phyloP scores from a whole-genome alignment of 1,284 basidiomycete species.

The Apiotrichum siamense region DNA sequence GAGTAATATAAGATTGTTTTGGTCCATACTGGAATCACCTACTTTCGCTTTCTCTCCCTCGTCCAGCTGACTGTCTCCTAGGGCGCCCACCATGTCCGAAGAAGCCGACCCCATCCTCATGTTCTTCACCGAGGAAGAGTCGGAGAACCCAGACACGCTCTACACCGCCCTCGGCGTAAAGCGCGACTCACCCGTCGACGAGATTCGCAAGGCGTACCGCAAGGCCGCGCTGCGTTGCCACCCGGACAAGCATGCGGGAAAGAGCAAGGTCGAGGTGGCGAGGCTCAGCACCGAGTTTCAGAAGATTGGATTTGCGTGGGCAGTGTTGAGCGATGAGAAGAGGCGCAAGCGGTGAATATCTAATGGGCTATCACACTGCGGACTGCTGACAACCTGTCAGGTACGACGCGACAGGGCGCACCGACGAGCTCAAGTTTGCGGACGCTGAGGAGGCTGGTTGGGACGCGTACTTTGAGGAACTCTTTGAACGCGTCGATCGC shows the following conservation, averaged over 20 bases:
- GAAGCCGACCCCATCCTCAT: conserved; percentile 64
- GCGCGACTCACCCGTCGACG: conserved; percentile 55
- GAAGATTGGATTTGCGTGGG: conserved; percentile 83
- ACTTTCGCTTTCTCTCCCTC: not conserved
- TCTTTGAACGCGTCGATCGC: conserved; percentile 79
- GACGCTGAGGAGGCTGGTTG: conserved; percentile 78
- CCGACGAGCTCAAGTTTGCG: conserved; percentile 63
- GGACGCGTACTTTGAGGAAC: conserved; percentile 84
- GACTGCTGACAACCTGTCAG: conserved; percentile 12
- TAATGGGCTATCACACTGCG: not conserved
- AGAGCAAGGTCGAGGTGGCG: conserved; percentile 57
- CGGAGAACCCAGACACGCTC: conserved; percentile 47
- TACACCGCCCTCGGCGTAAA: conserved; percentile 64
- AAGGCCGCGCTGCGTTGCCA: conserved; percentile 74
- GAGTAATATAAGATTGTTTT: not conserved
- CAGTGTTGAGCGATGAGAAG: conserved; percentile 72
- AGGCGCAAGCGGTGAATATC: conserved; percentile 53
- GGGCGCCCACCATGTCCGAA: conserved; percentile 56
- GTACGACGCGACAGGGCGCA: conserved; percentile 77
- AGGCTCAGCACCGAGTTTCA: conserved; percentile 71
- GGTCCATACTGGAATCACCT: not conserved
- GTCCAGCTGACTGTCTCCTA: not conserved
- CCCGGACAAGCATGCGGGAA: conserved; percentile 75
- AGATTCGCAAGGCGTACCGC: conserved; percentile 77
- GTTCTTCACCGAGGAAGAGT: conserved; percentile 67